Base-by-base conservation (phyloP, 345 rosid species). In the Boechera retrofracta region DNA sequence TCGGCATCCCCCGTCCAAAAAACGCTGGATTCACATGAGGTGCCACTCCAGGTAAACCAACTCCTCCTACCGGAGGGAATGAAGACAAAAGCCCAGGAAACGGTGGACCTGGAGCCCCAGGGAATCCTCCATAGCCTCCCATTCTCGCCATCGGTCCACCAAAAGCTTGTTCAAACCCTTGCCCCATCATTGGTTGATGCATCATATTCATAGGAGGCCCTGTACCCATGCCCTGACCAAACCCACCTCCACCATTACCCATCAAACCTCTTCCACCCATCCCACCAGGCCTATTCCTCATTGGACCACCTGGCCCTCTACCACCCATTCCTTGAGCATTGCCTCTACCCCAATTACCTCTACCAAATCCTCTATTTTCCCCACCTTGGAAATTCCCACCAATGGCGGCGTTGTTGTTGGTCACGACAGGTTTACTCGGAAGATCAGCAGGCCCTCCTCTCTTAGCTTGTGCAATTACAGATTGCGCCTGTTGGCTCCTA, bases 21-120 rank as follows among this genome's bases (percentile, higher is more conserved):
- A 91, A 87, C n/a, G 94, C 92, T 18, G 94, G 94, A 78, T 91
- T 91, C 44, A 91, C 88, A 79, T 91, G 97, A 44, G 97, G 97
- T 77, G 94, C 97, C 58, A 89, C 94, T 31, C 92, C 97, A 73
- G 92, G 90, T 75, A 89, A 80, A 56, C 94, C 87, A 70, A 89
- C 85, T 11, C 86, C 87, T 42, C 91, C 89, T 47, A 86, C 86
- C 33, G 91, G 87, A 10, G 88, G 92, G 60, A 86, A 91, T 0
- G 92, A 84, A 48, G 94, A 70, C 67, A 91, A 45, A 60, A 91
- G 82, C 42, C 87, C 88, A 4, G 91, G 79, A 84, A 89, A 89
- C 6, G 86, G 94, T 67, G 93, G 93, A 12, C 85, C 81, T 4
- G 93, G 89, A 35, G 80, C 89, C 59, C 88, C 91, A 52, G 91